These are phyloP conservation scores for Cladorrhinum sp. DNA, from an alignment of 2,329 filamentous ascomycete species.

Conservation along the genomic window DNA sequence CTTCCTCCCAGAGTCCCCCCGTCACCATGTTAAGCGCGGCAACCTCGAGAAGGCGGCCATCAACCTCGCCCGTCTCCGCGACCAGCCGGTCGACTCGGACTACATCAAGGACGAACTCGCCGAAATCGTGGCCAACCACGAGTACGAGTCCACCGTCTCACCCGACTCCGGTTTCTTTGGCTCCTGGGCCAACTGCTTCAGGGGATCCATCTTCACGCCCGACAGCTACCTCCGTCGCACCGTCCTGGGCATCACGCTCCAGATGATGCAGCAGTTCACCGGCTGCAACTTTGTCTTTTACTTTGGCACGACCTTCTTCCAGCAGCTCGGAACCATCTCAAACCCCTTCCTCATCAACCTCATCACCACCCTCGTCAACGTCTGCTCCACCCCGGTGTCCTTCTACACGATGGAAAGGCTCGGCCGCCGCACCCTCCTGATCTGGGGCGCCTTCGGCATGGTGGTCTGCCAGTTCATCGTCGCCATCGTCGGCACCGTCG, in stretches of 20 bases:
- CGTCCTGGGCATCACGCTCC: conserved; percentile 52
- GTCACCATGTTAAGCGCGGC: conserved; percentile 68
- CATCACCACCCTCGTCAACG: conserved; percentile 74
- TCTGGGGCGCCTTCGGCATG: conserved; percentile 70
- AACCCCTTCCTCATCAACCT: conserved; percentile 71
- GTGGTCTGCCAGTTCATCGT: conserved; percentile 68
- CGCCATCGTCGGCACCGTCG: conserved; percentile 52
- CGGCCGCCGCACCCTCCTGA: conserved; percentile 66
- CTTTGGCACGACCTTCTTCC: conserved; percentile 69
- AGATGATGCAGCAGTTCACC: conserved; percentile 63
- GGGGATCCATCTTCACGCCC: conserved; percentile 50
- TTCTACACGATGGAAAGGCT: conserved; percentile 70
- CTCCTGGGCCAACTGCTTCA: conserved; percentile 59
- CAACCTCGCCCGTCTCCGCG: conserved; percentile 59
- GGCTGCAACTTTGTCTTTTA: conserved; percentile 72
- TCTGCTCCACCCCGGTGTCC: conserved; percentile 67
- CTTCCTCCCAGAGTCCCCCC: conserved; percentile 62
- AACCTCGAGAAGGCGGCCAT: conserved; percentile 57
- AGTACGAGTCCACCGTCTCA: conserved; percentile 61
- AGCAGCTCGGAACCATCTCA: conserved; percentile 59
- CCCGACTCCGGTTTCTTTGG: conserved; percentile 53
- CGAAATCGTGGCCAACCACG: conserved; percentile 71
- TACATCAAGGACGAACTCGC: conserved; percentile 68
- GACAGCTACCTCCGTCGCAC: conserved; percentile 57
- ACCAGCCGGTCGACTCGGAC: conserved; percentile 60